Base-by-base conservation (phyloP, 2,329 filamentous ascomycete species). In the Westerdykella aurantiaca region DNA sequence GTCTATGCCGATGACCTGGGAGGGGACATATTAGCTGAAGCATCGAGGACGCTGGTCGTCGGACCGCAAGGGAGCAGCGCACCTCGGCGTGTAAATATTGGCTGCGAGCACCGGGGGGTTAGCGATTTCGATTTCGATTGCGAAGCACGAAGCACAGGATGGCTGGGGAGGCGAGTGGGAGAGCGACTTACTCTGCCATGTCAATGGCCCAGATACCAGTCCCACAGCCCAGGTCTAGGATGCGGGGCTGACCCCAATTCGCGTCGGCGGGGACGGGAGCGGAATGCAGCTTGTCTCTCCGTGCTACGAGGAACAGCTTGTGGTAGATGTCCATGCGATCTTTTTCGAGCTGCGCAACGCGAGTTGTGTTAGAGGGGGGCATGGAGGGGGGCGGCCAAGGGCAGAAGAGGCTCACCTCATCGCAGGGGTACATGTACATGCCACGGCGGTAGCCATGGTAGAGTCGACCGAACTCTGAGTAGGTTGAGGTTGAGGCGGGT, bases 151-250 rank as follows among this genome's bases (percentile, higher is more conserved):
- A 16, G 34, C 42, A 41, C 34, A 48, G 37, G 39, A 50, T 47
- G 50, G 35, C 31, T 46, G 54, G 46, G 52, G 47, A 49, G 39
- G 45, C 42, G 18, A 21, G 4, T 21, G 3, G 18, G 57, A n/a
- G n/a, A n/a, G n/a, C n/a, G n/a, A 70, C 80, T 70, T 72, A 88
- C 78, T 86, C 82, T 50, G 86, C 85, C 69, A 95, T 85, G 53
- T 91, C 85, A 56, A 94, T 86, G 34, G 85, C 81, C 91, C 91
- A 97, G 48, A 95, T 91, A 33, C 88, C 89, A 1, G 88, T 95
- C 16, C 90, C 91, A 50, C 85, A 90, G 34, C 89, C 91, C 42
- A 95, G 59, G 55, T 82, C 80, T 43, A 82, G 70, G 48, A 82
- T 76, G 47, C 77, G 73, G 45, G 70, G 69, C 43, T 50, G 65